Evolutionary conservation across 768 basidiomycete species (phyloP).

Genomic region (Termitomyces heimii): DNA sequence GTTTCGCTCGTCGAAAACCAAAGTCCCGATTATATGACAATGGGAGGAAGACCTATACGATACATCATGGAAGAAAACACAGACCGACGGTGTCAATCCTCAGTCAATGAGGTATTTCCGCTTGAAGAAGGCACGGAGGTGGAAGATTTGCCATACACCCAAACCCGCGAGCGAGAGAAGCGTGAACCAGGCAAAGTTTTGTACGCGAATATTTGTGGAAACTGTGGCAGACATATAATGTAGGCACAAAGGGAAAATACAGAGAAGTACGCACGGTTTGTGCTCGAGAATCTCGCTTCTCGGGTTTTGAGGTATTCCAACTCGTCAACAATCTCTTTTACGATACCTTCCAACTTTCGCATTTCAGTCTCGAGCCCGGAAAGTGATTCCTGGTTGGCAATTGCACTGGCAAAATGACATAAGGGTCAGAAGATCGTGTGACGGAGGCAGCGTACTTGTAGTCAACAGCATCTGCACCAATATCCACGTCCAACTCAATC

Average conservation of each 20-base stretch:
- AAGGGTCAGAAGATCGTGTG: background rate
- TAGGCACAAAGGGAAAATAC: background rate
- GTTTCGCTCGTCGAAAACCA: background rate
- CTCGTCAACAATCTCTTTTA: slow-evolving; percentile 93
- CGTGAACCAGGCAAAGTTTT: slow-evolving; percentile 90
- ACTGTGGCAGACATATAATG: slow-evolving; percentile 37
- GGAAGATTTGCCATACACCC: slow-evolving; percentile 93
- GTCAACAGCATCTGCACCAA: slow-evolving; percentile 97
- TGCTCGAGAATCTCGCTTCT: slow-evolving; percentile 83
- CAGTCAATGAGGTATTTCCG: slow-evolving; percentile 90
- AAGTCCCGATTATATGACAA: slow-evolving; percentile 2
- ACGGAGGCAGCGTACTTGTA: slow-evolving; percentile 67
- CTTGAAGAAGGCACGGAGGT: slow-evolving; percentile 93
- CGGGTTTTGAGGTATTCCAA: slow-evolving; percentile 84
- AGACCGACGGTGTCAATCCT: slow-evolving; percentile 2
- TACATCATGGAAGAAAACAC: background rate
- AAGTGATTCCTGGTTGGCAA: slow-evolving; percentile 96
- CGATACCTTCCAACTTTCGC: slow-evolving; percentile 93
- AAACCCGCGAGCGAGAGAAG: slow-evolving; percentile 70
- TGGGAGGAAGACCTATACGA: background rate
- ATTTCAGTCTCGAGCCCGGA: slow-evolving; percentile 97
- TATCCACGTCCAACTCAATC: slow-evolving; percentile 93
- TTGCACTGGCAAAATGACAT: slow-evolving; percentile 57
- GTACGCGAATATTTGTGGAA: slow-evolving; percentile 88
- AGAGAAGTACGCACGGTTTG: slow-evolving; percentile 66